These are phyloP conservation scores for Phytopythium oedochilum DNA, from an alignment of 352 stramenopile genomes.

Conservation along the genomic window DNA sequence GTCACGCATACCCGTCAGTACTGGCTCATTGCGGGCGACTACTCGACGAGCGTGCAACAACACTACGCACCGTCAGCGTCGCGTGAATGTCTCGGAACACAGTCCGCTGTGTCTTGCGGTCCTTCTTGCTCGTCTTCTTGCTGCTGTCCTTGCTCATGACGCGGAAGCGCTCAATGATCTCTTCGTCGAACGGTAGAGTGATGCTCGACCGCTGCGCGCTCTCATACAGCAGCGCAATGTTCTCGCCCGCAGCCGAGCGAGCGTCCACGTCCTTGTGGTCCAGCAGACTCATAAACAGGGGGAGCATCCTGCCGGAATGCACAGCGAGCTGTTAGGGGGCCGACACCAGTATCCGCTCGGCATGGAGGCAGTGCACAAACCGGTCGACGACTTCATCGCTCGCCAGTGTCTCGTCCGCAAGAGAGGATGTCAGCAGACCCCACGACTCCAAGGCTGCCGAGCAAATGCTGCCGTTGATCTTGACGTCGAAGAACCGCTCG, in stretches of 20 bases:
- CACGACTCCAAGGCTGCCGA: constrained; percentile 63
- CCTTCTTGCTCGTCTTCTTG: constrained; percentile 90
- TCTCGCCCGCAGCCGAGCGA: constrained; percentile 75
- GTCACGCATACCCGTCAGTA: background rate
- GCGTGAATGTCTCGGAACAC: constrained; percentile 84
- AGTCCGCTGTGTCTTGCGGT: constrained; percentile 79
- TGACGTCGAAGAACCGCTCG: constrained; percentile 66
- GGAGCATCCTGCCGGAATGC: constrained; percentile 41
- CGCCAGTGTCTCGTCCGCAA: constrained; percentile 47
- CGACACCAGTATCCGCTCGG: background rate
- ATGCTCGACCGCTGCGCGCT: constrained; percentile 41
- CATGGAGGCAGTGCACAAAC: constrained; percentile 13
- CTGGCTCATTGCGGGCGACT: too few relatives aligned
- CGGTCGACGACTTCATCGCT: constrained; percentile 54
- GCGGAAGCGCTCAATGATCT: constrained; percentile 66
- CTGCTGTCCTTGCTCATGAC: constrained; percentile 86
- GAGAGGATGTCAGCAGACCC: constrained; percentile 61
- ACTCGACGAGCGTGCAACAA: background rate
- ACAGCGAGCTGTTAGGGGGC: too few relatives aligned
- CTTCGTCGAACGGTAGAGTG: constrained; percentile 46
- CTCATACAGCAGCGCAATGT: constrained; percentile 83
- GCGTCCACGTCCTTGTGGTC: constrained; percentile 81
- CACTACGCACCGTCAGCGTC: constrained; percentile 53
- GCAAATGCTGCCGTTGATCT: constrained; percentile 61
- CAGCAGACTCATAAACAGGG: constrained; percentile 63